Evolutionary conservation across 2,329 filamentous ascomycete genomes (phyloP), one percentile per base, ranked within the genome.

Genomic region (Clarireedia paspali): DNA sequence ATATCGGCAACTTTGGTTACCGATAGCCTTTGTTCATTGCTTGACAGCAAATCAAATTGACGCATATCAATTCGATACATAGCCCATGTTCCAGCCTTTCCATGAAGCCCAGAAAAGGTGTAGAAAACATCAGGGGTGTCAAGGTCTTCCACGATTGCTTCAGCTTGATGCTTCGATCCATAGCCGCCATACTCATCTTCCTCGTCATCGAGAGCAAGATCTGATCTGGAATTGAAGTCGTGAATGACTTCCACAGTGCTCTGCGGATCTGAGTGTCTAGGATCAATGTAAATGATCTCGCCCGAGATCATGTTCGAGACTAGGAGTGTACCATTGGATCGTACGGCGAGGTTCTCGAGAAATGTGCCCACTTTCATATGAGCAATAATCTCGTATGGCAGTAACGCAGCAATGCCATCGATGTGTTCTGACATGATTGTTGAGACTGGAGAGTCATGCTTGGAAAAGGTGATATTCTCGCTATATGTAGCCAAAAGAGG

Each of bases 311-410:
- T 62, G 38, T 67, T 63, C 1, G 70, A 71, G 27, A 70, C 23
- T 34, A 64, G 50, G 78, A 78, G 63, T 77, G 75, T 66, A 81
- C 76, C 66, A 82, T 80, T 49, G 73, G 72, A 45, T 74, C 75
- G 49, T 74, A 76, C 44, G n/a, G 60, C 60, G 46, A 63, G 58
- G 23, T 62, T 59, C 23, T 62, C 62, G 12, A 63, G 53, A 23
- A 58, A 62, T 15, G 48, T 51, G 12, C 26, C 53, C 24, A 38
- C 24, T 10, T 34, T 23, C 12, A 53, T 47, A n/a, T 44, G 34
- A 15, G 23, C 42, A 40, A 53, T 17, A 5, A 53, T 34, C 4
- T 42, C 44, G 14, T 47, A 30, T 5, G 34, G 44, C 15, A 27
- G n/a, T n/a, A 47, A 30, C 20, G 10, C 38, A 12, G 51, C 6